These are phyloP conservation scores for Podospora conica DNA, from an alignment of 495 filamentous ascomycete species.

Conservation along the genomic window DNA sequence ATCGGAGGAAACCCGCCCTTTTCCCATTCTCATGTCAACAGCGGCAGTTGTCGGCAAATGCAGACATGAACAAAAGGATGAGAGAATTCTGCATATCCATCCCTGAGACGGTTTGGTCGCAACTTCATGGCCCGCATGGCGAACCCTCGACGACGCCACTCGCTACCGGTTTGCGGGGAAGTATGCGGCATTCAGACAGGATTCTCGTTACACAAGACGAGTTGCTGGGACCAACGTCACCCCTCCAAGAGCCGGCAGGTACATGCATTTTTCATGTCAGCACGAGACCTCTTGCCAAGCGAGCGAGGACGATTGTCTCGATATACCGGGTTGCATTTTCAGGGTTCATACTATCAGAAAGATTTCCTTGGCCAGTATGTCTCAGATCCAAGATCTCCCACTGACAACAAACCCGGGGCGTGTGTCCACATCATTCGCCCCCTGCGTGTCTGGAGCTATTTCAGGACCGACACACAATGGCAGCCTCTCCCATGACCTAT, in stretches of 20 bases:
- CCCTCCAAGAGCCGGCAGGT: no score
- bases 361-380: background rate
- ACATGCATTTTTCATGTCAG: no score
- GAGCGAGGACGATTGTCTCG: no score
- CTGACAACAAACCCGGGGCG: background rate
- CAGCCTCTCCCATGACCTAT: background rate
- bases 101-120: background rate
- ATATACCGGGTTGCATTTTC: no score
- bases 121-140: background rate
- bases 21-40: no score
- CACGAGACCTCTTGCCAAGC: no score
- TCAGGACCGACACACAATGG: background rate
- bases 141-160: background rate
- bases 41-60: no score
- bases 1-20: background rate
- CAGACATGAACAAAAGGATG: no score
- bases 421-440: background rate
- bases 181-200: background rate
- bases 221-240: no score
- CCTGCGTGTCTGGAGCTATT: background rate
- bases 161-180: background rate
- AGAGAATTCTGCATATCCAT: background rate
- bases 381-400: no score
- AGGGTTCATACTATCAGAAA: background rate
- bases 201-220: background rate